Evolutionary conservation across 768 basidiomycete genomes (phyloP).

Genomic region (Mycena rebaudengoi): DNA sequence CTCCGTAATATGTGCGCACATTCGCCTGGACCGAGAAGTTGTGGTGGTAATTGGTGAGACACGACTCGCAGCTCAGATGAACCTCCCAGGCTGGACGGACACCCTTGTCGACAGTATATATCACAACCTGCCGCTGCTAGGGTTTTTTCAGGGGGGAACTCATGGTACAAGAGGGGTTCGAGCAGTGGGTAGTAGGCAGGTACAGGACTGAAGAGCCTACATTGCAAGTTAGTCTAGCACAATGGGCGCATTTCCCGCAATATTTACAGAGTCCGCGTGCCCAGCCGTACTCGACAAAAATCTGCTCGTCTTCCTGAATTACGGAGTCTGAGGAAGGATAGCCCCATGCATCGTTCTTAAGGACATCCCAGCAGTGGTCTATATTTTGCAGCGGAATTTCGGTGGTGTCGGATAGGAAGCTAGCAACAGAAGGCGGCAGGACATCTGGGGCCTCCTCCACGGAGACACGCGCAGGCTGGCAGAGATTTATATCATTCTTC

Average conservation of each 20-base stretch:
- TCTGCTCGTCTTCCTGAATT: background rate
- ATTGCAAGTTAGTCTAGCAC: background rate
- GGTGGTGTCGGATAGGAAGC: background rate
- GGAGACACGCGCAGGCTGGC: background rate
- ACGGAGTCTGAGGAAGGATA: background rate
- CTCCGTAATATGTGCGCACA: constrained; percentile 28
- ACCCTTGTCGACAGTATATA: constrained; percentile 22
- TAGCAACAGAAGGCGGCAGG: background rate
- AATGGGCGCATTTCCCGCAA: background rate
- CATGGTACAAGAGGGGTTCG: background rate
- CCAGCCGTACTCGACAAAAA: constrained; percentile 2
- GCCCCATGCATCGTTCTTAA: background rate
- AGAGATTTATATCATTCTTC: background rate
- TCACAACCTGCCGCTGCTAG: constrained; percentile 24
- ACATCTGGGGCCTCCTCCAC: background rate
- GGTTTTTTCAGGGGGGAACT: constrained; percentile 29
- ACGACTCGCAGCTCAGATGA: constrained; percentile 30
- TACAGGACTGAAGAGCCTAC: background rate
- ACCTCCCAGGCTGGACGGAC: constrained; percentile 33
- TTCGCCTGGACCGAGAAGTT: constrained; percentile 28
- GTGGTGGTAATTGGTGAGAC: constrained; percentile 29
- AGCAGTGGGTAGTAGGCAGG: background rate
- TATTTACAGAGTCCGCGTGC: background rate
- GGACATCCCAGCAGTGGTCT: background rate
- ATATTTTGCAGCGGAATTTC: background rate